Conservation (phyloP, 805 yeast species). For the Pichia kluyveri region DNA sequence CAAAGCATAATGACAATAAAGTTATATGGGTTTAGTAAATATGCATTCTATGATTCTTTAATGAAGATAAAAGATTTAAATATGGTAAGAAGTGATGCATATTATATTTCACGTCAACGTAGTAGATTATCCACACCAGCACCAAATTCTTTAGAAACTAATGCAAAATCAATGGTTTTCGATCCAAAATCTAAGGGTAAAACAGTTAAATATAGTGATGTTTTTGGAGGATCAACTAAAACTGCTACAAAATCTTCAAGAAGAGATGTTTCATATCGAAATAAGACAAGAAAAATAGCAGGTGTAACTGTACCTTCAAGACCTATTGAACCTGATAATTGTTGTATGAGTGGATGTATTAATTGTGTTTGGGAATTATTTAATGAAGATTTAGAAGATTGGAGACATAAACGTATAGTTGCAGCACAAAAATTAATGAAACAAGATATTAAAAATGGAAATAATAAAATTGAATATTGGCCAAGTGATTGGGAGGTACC, state of each 20-base stretch:
- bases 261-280: conserved; percentile 29
- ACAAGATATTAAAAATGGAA: conserved; percentile 26
- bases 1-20: conserved; percentile 28
- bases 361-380: conserved; percentile 96
- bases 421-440: conserved; percentile 40
- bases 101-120: conserved; percentile 7
- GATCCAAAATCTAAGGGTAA: conserved; percentile 17
- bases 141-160: neutral
- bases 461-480: conserved; percentile 37
- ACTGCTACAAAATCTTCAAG: conserved; percentile 27
- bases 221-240: conserved; percentile 24
- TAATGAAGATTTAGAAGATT: conserved; percentile 78
- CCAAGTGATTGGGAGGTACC: conserved; percentile 59
- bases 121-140: conserved; percentile 11
- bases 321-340: conserved; percentile 88
- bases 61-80: conserved; percentile 4
- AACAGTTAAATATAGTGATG: conserved; percentile 16
- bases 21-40: conserved; percentile 1
- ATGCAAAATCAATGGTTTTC: conserved; percentile 14
- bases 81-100: conserved; percentile 7
- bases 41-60: conserved; percentile 6
- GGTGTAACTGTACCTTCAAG: conserved; percentile 76
- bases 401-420: conserved; percentile 51
- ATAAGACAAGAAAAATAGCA: conserved; percentile 29
- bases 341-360: conserved; percentile 96